Base-by-base conservation (phyloP, 441 rosid genomes). In the Adansonia grandidieri region DNA sequence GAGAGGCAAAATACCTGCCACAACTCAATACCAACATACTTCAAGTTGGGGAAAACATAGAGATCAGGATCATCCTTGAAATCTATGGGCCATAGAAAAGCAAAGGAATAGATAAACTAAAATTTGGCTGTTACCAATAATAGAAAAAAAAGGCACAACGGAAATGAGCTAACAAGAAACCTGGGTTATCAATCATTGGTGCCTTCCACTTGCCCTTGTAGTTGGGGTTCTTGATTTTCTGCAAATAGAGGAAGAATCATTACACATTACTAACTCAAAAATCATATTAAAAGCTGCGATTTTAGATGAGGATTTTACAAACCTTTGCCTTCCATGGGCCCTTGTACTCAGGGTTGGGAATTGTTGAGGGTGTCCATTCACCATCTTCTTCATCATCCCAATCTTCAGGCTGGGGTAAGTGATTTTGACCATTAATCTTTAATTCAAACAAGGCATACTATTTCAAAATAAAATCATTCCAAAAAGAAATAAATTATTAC, bases 371-470 rank as follows among this genome's bases (percentile, higher is more conserved):
- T 73, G 95, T 91, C 98, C 98, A 93, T 80, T 92, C 98, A 84
- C 99, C 97, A 85, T 92, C 96, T 84, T 95, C 95, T 86, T 95
- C 94, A 65, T 91, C 99, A 88, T 93, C 97, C 98, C 98, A 95
- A 74, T 92, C 99, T 73, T 95, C 95, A 54, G 99, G 99, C 99
- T 93, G 83, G 60, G 13, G 32, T 45, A 53, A 66, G 71, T 45
- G 6, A 45, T 22, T 28, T 45, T 58, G 62, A 71, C 74, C 19
- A 82, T 75, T 37, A 74, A 73, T 7, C 17, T 19, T 37, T 24
- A 71, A 32, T 47, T 6, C 47, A 13, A 15, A n/a, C 4, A 78
- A 24, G 45, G 6, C n/a, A 50, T 2, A 5, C 6, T 13, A 48
- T 22, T 69, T 48, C 8, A 13, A 11, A 22, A 69, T 6, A 47